Conservation (phyloP, 306 rosid species). For the Boehmeria nivea region DNA sequence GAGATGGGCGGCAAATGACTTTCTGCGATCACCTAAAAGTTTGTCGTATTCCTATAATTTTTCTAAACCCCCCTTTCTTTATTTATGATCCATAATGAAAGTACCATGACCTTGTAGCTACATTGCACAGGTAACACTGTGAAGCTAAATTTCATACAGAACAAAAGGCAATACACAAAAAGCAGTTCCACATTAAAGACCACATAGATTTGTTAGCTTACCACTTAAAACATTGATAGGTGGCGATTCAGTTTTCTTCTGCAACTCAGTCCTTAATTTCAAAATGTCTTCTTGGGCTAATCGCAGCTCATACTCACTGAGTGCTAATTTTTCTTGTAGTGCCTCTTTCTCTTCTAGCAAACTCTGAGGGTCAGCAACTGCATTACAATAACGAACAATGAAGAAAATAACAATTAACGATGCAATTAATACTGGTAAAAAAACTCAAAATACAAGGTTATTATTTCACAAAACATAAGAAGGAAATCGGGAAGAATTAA, state of each 20-base stretch:
- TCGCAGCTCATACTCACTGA: conserved; percentile 86
- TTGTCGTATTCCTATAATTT: no score
- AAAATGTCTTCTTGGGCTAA: conserved; percentile 83
- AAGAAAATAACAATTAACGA: conserved; percentile 10
- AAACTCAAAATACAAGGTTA: not conserved
- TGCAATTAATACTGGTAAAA: not conserved
- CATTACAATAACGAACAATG: conserved; percentile 30
- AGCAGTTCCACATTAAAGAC: conserved; percentile 2
- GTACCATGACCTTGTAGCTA: not conserved
- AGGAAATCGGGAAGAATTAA: not conserved
- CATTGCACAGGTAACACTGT: conserved; percentile 3
- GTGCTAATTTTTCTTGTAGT: conserved; percentile 71
- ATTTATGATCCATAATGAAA: no score
- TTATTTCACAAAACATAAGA: not conserved
- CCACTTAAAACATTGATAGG: conserved; percentile 41
- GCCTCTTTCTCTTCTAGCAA: conserved; percentile 85
- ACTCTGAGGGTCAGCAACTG: conserved; percentile 94
- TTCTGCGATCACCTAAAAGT: no score
- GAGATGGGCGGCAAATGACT: no score
- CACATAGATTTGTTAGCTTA: conserved; percentile 25
- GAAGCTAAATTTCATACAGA: conserved; percentile 7
- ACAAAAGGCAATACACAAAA: conserved; percentile 5
- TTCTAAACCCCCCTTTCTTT: no score
- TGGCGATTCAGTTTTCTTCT: conserved; percentile 48
- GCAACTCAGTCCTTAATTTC: conserved; percentile 57